Evolutionary conservation across 2,329 filamentous ascomycete species (phyloP).

Genomic region (Biscogniauxia sp.): DNA sequence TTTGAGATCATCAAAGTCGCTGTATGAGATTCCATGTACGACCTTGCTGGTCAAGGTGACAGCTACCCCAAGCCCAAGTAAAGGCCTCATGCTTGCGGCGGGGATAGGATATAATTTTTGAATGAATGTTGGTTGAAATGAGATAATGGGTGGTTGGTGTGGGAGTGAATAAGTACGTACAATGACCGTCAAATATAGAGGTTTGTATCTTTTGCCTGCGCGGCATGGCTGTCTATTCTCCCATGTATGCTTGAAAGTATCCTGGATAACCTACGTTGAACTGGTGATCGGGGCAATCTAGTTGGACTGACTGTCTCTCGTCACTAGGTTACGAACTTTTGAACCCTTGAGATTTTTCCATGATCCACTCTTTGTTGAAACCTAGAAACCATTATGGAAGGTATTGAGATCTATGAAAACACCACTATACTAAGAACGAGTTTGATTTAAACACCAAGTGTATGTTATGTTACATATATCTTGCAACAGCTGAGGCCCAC

Average conservation of each 20-base stretch:
- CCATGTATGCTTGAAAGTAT: not conserved
- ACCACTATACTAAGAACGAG: not conserved
- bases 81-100: not conserved
- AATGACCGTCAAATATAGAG: not conserved
- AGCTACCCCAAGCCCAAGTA: not conserved
- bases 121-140: not conserved
- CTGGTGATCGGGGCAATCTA: not conserved
- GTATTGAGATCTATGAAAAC: not conserved
- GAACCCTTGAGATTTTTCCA: not conserved
- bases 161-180: not conserved
- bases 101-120: not conserved
- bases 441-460: too few species aligned
- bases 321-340: not conserved
- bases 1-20: not conserved
- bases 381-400: not conserved
- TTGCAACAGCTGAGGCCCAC: too few species aligned
- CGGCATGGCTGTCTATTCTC: too few species aligned
- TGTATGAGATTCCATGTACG: not conserved
- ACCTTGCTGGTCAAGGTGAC: not conserved
- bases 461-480: too few species aligned
- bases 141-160: not conserved
- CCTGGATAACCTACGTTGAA: not conserved
- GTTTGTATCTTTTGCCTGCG: not conserved
- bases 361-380: not conserved
- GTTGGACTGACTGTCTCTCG: not conserved